Conservation (phyloP, 257 asterid species). For the Gentiana macrophylla region DNA sequence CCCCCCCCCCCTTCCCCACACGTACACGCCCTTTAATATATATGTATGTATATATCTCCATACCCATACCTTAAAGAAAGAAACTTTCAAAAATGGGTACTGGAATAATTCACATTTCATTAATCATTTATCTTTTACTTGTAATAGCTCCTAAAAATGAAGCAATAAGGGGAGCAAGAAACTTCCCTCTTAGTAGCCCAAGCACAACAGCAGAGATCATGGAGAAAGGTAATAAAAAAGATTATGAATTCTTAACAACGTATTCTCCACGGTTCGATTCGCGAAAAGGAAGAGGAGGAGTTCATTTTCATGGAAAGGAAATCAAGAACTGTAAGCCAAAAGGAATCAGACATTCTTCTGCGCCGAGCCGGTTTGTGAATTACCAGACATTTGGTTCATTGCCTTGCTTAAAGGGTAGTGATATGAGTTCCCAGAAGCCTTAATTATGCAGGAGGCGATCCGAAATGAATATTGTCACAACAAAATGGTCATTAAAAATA, state of each 20-base stretch:
- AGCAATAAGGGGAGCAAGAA: conserved; percentile 34
- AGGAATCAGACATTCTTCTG: conserved; percentile 62
- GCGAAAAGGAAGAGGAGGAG: conserved; percentile 7
- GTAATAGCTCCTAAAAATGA: conserved; percentile 16
- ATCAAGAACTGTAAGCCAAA: conserved; percentile 68
- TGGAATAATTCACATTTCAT: conserved; percentile 2
- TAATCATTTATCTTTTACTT: conserved; percentile 19
- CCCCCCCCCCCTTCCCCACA: conserved; percentile 2
- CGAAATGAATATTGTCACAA: no score
- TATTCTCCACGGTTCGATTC: conserved; percentile 26
- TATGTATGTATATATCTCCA: background rate
- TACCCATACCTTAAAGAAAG: background rate
- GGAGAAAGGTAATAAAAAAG: background rate
- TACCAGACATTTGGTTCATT: conserved; percentile 35
- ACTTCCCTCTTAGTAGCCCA: conserved; percentile 31
- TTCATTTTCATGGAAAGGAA: conserved; percentile 19
- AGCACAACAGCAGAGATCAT: conserved; percentile 10
- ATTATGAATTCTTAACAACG: conserved; percentile 10
- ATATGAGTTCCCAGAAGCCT: no score
- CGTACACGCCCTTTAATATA: background rate
- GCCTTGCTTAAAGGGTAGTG: conserved; percentile 23
- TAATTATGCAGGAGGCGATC: no score
- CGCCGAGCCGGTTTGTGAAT: conserved; percentile 73
- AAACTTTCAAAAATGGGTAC: conserved; percentile 11
- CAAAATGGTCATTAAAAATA: no score